Evolutionary conservation across 768 basidiomycete species (phyloP), one percentile per base, ranked within the genome.

Genomic region (Tricholoma hemisulphureum): DNA sequence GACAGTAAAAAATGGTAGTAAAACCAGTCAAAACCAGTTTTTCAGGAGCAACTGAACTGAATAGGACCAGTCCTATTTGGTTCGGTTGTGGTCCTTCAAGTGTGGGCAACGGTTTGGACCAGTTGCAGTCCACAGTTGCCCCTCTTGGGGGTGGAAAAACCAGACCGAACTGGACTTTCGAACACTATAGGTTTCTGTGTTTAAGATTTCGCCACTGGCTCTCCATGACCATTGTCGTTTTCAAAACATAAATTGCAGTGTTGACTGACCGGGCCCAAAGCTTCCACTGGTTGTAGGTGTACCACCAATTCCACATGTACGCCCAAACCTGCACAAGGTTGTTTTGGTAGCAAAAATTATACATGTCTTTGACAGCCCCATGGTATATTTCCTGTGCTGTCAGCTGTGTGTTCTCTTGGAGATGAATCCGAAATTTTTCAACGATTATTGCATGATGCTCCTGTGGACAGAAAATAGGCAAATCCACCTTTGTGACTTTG

Each of bases 231-330:
- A 35, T 35, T 35, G 34, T 35, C 14, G 34, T 35, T 13, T 35
- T 35, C 3, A 35, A 13, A 13, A 35, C 34, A 6, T 35, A 35
- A 13, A 35, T 35, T 10, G 34, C 34, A 10, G 34, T 10, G 14
- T n/a, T n/a, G n/a, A n/a, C n/a, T n/a, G n/a, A n/a, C n/a, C n/a
- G n/a, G n/a, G n/a, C n/a, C n/a, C n/a, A 35, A 10, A 35, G 14
- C 6, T 10, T 24, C 69, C 71, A 72, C 49, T 64, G 66, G 8
- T 62, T 49, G 26, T 58, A 66, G 7, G 53, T 56, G 56, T 69
- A 71, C 71, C 71, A 72, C 6, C 56, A 57, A 41, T 66, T 68
- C 67, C 70, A 71, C 24, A 71, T 20, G 55, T 71, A 69, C 4
- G 67, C 69, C 68, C 67, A 70, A 28, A 65, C 66, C 46, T 70